Conservation (phyloP, 768 basidiomycete species). For the Sarcodon sp. region DNA sequence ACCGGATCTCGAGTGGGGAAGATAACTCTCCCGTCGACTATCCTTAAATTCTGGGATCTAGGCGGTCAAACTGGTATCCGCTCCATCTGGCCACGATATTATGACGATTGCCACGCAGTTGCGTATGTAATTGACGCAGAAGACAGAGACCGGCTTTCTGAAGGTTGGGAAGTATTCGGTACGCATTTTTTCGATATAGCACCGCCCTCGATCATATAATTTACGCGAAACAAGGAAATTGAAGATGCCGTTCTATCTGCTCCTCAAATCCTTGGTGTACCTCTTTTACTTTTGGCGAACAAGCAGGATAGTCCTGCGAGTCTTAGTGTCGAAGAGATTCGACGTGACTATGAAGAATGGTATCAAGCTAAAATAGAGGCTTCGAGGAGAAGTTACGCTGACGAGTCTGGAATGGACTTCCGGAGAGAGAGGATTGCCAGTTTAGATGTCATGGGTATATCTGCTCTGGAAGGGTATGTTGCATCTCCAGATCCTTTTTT, state of each 20-base stretch:
- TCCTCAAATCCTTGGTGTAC: slow-evolving; percentile 83
- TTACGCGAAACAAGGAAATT: slow-evolving; percentile 13
- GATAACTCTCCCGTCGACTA: slow-evolving; percentile 85
- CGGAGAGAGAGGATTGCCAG: slow-evolving; percentile 29
- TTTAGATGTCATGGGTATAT: slow-evolving; percentile 69
- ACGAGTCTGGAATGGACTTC: slow-evolving; percentile 15
- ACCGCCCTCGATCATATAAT: neutral
- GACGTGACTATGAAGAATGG: slow-evolving; percentile 84
- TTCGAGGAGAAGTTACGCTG: slow-evolving; percentile 36
- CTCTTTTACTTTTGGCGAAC: slow-evolving; percentile 86
- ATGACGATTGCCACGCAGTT: slow-evolving; percentile 94
- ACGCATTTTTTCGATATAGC: slow-evolving; percentile 13
- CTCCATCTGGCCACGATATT: slow-evolving; percentile 90
- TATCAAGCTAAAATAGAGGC: slow-evolving; percentile 64
- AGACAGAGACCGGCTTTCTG: slow-evolving; percentile 77
- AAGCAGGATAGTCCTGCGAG: slow-evolving; percentile 82
- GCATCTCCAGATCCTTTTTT: neutral
- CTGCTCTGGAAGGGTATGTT: slow-evolving; percentile 79
- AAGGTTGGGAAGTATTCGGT: slow-evolving; percentile 99
- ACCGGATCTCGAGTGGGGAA: slow-evolving; percentile 56
- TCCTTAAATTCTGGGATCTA: slow-evolving; percentile 94
- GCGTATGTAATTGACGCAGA: slow-evolving; percentile 92
- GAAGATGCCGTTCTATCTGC: slow-evolving; percentile 78
- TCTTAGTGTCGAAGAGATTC: slow-evolving; percentile 81
- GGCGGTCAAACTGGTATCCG: slow-evolving; percentile 92